Evolutionary conservation across 768 basidiomycete species (phyloP), one percentile per base, ranked within the genome.

Genomic region (Lactarius deliciosus): DNA sequence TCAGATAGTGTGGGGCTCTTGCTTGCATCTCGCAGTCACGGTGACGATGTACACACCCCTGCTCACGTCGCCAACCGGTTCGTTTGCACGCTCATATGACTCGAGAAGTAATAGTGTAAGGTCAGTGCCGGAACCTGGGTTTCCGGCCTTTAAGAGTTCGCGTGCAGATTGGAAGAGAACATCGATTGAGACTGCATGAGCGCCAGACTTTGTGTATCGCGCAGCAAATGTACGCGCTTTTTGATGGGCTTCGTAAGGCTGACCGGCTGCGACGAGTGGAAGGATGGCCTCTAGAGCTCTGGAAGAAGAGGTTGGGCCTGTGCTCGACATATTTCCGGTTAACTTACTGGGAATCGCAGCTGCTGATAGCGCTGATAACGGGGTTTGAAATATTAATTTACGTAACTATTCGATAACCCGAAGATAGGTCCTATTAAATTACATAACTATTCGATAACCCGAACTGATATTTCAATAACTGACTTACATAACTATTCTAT

Each of bases 191-290:
- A 88, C 88, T 73, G 89, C 88, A 73, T 89, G 88, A 71, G 96
- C 90, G 2, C 81, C 81, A 3, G 91, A 85, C 79, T 94, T 94
- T 60, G 82, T 81, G 75, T 93, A 93, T 72, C 96, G 84, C 4
- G 95, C 88, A 5, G 94, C 94, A 70, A 96, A 97, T 20, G 96
- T 98, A 32, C 96, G 86, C 11, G 95, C 94, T 78, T 98, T 98
- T 77, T 98, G 96, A 72, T 98, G 96, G 0, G 96, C 96, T 68
- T 95, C 93, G 76, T 97, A 97, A 16, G 83, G 77, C 41, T 94
- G 92, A 11, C 88, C 85, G 11, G 81, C 80, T 6, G 83, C 76
- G 60, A 95, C 89, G 58, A 88, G 83, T 13, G 86, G 92, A 65
- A 90, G 79, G 70, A 91, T 92, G 11, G 90, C 90, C 68, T 84